Evolutionary conservation across 2,329 filamentous ascomycete genomes (phyloP).

Genomic region (Aspergillus caelatus): DNA sequence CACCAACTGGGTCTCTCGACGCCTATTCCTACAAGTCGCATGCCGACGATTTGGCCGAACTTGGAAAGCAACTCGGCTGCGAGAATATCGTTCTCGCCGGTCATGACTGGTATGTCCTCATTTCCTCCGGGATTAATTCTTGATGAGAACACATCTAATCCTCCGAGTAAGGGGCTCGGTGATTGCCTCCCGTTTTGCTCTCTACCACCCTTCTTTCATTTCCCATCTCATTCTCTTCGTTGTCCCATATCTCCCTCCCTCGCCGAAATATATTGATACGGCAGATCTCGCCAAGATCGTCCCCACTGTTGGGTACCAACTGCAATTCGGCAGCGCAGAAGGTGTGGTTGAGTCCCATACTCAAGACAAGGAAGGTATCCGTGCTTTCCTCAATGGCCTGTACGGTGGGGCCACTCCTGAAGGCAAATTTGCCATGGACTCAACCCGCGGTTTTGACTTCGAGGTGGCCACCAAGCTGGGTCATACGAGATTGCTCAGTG

Average conservation of each 20-base stretch:
- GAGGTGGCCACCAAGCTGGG: neutral
- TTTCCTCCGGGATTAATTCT: neutral
- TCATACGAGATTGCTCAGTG: constrained; percentile 1
- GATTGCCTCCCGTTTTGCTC: constrained; percentile 8
- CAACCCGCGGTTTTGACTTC: constrained; percentile 3
- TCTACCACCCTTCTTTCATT: constrained; percentile 7
- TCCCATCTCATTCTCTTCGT: constrained; percentile 10
- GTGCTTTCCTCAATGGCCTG: constrained; percentile 8
- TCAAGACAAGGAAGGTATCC: constrained; percentile 5
- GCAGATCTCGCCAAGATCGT: neutral
- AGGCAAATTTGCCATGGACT: constrained; percentile 9
- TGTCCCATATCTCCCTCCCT: constrained; percentile 10
- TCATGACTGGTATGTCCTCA: constrained; percentile 8
- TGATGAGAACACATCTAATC: neutral
- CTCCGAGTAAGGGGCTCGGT: constrained; percentile 4
- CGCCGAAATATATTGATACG: constrained; percentile 1
- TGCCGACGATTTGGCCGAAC: constrained; percentile 5
- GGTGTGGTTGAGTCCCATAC: constrained; percentile 10
- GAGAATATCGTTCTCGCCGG: constrained; percentile 9
- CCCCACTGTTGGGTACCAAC: constrained; percentile 7
- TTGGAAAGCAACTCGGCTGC: constrained; percentile 10
- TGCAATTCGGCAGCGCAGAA: constrained; percentile 10
- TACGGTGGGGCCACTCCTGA: constrained; percentile 9
- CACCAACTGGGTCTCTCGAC: constrained; percentile 5
- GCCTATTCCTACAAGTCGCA: constrained; percentile 10